Evolutionary conservation across 2,329 filamentous ascomycete genomes (phyloP).

Genomic region (Colletotrichum australisinense): DNA sequence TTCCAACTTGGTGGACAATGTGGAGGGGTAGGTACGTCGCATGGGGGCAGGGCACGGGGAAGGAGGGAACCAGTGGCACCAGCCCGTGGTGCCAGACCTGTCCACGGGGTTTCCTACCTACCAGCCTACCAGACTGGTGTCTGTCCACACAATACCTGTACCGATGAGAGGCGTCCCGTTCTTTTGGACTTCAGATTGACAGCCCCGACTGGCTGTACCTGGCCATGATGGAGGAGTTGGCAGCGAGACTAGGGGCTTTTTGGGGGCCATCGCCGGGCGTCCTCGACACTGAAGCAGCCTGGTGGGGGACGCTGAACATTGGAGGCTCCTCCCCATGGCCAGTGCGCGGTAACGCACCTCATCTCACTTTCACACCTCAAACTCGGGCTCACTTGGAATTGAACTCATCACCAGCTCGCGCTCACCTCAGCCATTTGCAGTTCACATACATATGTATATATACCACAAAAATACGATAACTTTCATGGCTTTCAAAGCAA

Average conservation of each 20-base stretch:
- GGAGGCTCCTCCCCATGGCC: constrained; percentile 11
- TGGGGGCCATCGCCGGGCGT: constrained; percentile 33
- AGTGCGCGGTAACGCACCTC: constrained; percentile 12
- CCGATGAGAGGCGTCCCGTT: background rate
- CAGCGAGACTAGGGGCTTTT: constrained; percentile 24
- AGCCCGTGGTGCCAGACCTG: background rate
- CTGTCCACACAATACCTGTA: no score
- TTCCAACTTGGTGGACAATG: background rate
- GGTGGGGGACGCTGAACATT: constrained; percentile 19
- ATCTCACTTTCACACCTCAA: background rate
- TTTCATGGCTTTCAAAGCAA: no score
- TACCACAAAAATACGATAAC: no score
- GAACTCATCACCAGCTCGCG: background rate
- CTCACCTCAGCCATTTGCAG: background rate
- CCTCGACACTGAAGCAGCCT: constrained; percentile 26
- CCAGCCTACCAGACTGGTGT: no score
- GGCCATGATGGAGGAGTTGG: background rate
- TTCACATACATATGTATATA: no score
- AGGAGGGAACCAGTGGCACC: background rate
- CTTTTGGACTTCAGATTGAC: background rate
- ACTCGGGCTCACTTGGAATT: no score
- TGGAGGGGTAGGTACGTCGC: background rate
- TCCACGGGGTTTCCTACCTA: no score
- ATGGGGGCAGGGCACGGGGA: background rate
- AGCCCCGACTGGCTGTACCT: constrained; percentile 4